Conservation (phyloP, 192 early-diverging fungal species). For the Entophlyctis luteolus region DNA sequence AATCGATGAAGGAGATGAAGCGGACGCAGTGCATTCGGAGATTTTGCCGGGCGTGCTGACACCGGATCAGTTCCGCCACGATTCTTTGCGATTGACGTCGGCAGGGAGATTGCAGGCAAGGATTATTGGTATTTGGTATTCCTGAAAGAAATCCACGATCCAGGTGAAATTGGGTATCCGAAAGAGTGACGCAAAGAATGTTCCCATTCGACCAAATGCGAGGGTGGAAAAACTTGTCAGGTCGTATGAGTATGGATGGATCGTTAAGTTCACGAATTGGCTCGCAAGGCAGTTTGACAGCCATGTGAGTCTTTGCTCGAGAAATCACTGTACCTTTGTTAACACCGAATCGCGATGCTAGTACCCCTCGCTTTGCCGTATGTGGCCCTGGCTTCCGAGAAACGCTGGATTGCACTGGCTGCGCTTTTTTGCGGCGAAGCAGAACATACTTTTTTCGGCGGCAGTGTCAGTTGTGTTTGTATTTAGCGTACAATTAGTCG, state of each 20-base stretch:
- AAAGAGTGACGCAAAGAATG: slow-evolving; percentile 7
- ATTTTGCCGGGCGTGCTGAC: slow-evolving; percentile 21
- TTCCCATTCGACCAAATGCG: background rate
- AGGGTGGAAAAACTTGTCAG: slow-evolving; percentile 12
- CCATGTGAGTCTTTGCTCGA: background rate
- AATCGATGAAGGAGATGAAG: slow-evolving; percentile 10
- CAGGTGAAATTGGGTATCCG: slow-evolving; percentile 18
- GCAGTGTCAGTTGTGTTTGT: background rate
- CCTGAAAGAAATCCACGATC: background rate
- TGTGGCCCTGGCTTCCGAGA: background rate
- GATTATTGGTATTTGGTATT: background rate
- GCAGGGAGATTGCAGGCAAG: slow-evolving; percentile 4
- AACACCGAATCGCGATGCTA: background rate
- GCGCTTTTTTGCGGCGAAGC: slow-evolving; percentile 17
- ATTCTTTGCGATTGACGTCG: background rate
- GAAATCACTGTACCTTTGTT: background rate
- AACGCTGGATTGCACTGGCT: slow-evolving; percentile 7
- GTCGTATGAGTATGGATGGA: slow-evolving; percentile 24
- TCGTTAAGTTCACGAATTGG: slow-evolving; percentile 4
- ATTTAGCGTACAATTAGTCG: too few relatives aligned
- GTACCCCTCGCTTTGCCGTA: background rate
- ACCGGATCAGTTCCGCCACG: slow-evolving; percentile 4
- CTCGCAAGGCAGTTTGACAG: slow-evolving; percentile 7
- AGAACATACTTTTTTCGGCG: slow-evolving; percentile 4
- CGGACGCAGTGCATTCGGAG: background rate